These are phyloP conservation scores for Saprolegnia parasitica DNA, from an alignment of 352 stramenopile species.

Conservation along the genomic window DNA sequence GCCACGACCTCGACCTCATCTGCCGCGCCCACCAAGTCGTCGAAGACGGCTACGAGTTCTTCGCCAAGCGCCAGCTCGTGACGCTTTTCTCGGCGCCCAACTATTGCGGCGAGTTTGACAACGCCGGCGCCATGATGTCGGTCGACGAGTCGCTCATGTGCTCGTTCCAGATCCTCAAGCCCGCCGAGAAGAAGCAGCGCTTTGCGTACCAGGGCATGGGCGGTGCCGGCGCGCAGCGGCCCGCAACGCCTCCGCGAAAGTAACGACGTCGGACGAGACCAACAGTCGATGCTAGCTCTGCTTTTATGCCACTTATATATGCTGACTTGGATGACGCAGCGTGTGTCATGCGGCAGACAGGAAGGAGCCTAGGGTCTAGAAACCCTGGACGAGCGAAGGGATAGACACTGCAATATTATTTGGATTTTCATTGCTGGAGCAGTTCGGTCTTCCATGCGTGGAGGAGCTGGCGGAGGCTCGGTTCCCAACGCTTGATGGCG, in stretches of 20 bases:
- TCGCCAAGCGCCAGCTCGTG: slow-evolving; percentile 96
- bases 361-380: too few species aligned
- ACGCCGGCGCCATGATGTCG: slow-evolving; percentile 76
- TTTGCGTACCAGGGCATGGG: slow-evolving; percentile 62
- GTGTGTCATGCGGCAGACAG: neutral
- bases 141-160: slow-evolving; percentile 71
- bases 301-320: slow-evolving; percentile 22
- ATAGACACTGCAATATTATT: neutral
- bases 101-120: slow-evolving; percentile 97
- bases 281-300: neutral
- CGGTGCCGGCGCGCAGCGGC: slow-evolving; percentile 39
- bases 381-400: neutral
- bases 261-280: slow-evolving; percentile 28
- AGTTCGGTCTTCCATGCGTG: slow-evolving; percentile 71
- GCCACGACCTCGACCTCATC: slow-evolving; percentile 97
- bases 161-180: slow-evolving; percentile 56
- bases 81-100: slow-evolving; percentile 99
- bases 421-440: slow-evolving; percentile 56
- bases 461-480: slow-evolving; percentile 59
- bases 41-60: slow-evolving; percentile 99
- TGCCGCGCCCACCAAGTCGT: slow-evolving; percentile 93
- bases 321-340: slow-evolving; percentile 4
- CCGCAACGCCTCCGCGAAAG: slow-evolving; percentile 54
- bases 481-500: slow-evolving; percentile 51
- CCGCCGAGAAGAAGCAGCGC: slow-evolving; percentile 72